Percentiles rank a stretch among this genome's conserved stretches.
Evolutionary conservation across 257 asterid genomes (phyloP).

Genomic region (Solanum acaule): DNA sequence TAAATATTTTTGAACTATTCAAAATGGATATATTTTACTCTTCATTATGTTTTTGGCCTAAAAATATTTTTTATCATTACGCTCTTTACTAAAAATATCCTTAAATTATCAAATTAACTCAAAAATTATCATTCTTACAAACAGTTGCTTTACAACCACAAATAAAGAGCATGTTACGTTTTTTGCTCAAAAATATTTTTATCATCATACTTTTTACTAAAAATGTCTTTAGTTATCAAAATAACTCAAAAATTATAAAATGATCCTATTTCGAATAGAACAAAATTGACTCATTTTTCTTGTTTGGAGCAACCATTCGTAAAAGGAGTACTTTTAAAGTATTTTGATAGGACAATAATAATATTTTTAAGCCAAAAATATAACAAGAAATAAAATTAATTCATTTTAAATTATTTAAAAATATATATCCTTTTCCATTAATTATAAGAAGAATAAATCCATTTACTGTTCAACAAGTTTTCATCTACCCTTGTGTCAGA

Average conservation of each 20-base stretch:
- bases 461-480: constrained; percentile 29
- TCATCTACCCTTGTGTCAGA: constrained; percentile 3
- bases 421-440: not conserved
- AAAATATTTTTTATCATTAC: not conserved
- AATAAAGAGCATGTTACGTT: too few species aligned
- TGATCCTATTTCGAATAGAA: not conserved
- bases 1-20: not conserved
- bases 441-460: not conserved
- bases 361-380: not conserved
- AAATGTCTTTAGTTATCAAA: not conserved
- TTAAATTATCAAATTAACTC: not conserved
- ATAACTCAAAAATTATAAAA: not conserved
- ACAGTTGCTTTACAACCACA: not conserved
- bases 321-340: not conserved
- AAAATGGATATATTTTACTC: not conserved
- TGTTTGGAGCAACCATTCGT: not conserved
- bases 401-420: not conserved
- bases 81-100: too few species aligned
- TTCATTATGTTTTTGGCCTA: not conserved
- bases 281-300: not conserved
- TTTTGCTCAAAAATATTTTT: not conserved
- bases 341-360: not conserved
- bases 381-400: not conserved
- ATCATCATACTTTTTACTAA: rapidly evolving
- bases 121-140: not conserved